phyloP scores from a whole-genome alignment of 176 grass and related monocot species.

The Leersia perrieri region DNA sequence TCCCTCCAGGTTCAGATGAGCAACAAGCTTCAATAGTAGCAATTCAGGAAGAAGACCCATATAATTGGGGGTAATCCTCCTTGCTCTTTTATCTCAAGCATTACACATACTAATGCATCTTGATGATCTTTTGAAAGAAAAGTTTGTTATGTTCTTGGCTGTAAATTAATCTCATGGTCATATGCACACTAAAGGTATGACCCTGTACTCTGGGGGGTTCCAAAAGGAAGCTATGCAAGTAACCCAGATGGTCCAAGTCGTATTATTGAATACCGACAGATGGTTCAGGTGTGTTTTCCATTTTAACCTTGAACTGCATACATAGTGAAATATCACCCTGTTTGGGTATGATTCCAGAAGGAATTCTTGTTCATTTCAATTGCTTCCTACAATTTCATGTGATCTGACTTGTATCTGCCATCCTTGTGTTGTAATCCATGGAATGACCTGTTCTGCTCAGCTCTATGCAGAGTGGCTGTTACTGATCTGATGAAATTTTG shows the following conservation, averaged over 20 bases:
- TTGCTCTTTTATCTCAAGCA: neutral
- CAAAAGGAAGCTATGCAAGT: constrained; percentile 94
- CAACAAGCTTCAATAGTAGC: constrained; percentile 72
- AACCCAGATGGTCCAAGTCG: constrained; percentile 77
- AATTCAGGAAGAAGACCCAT: constrained; percentile 80
- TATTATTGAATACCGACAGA: constrained; percentile 80
- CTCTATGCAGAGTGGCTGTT: constrained; percentile 7
- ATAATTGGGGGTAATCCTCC: constrained; percentile 84
- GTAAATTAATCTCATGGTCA: constrained; percentile 22
- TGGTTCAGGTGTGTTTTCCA: constrained; percentile 70
- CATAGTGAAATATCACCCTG: neutral
- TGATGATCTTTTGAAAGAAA: neutral
- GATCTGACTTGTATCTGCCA: neutral
- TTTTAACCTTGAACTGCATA: constrained; percentile 7
- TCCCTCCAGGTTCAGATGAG: constrained; percentile 73
- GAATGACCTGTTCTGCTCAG: neutral
- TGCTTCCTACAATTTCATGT: neutral
- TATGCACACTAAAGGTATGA: constrained; percentile 70
- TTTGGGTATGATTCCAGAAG: neutral
- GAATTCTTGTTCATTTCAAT: neutral
- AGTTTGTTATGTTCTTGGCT: neutral
- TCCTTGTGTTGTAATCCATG: neutral
- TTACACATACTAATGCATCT: constrained; percentile 14
- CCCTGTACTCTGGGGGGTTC: constrained; percentile 83
- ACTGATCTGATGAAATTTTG: constrained; percentile 33